phyloP scores from a whole-genome alignment of 1,139 yeast species.

The Blastobotrys aristatus region DNA sequence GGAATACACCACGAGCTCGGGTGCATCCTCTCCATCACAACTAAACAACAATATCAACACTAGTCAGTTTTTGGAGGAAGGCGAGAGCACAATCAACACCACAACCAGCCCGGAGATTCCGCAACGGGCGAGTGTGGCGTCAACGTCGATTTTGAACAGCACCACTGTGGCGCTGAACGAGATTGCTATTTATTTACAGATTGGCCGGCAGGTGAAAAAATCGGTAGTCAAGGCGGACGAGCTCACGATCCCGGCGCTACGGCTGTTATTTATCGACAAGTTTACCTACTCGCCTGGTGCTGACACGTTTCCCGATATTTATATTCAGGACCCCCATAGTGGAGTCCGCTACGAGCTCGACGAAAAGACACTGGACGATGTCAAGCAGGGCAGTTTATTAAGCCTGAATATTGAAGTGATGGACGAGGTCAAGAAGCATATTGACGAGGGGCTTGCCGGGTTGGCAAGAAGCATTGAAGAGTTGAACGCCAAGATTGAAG shows the following conservation, averaged over 20 bases:
- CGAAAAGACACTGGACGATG: constrained; percentile 55
- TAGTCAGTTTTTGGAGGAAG: constrained; percentile 4
- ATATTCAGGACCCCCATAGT: constrained; percentile 57
- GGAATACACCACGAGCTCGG: constrained; percentile 22
- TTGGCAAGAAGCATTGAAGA: constrained; percentile 33
- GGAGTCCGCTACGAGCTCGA: constrained; percentile 77
- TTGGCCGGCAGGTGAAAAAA: constrained; percentile 61
- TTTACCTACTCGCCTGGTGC: constrained; percentile 77
- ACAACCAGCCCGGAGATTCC: constrained; percentile 10
- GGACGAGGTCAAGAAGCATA: constrained; percentile 33
- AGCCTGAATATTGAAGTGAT: constrained; percentile 45
- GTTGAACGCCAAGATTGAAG: constrained; percentile 36
- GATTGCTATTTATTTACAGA: constrained; percentile 45
- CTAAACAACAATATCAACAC: not conserved
- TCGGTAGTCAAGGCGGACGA: constrained; percentile 46
- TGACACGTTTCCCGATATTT: constrained; percentile 73
- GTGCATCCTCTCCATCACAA: constrained; percentile 9
- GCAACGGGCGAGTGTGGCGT: constrained; percentile 6
- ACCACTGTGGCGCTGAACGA: not conserved
- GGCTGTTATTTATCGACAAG: constrained; percentile 76
- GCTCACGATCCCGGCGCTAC: constrained; percentile 54
- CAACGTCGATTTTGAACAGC: not conserved
- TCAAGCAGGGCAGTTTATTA: constrained; percentile 56
- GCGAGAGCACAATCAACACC: constrained; percentile 5
- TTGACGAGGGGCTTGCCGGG: constrained; percentile 32